Percentiles rank a stretch among this genome's conserved stretches.
phyloP scores from a whole-genome alignment of 2,329 filamentous ascomycete species.

The Claviceps africana region DNA sequence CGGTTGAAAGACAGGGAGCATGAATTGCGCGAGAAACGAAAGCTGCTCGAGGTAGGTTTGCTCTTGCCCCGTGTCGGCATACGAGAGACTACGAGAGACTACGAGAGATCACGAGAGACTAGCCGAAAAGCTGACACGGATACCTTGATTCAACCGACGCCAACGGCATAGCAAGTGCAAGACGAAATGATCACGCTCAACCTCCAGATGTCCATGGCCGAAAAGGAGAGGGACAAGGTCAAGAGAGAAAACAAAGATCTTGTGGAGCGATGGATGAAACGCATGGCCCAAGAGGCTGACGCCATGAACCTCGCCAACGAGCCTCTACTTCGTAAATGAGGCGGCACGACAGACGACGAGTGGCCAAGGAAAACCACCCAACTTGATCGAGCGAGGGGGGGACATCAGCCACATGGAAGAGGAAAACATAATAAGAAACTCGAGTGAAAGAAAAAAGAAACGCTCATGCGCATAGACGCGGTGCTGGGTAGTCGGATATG shows the following conservation, averaged over 20 bases:
- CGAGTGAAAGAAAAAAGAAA: too few species aligned
- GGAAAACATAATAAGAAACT: too few species aligned
- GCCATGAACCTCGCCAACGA: constrained; percentile 64
- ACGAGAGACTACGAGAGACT: too few species aligned
- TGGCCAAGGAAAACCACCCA: too few species aligned
- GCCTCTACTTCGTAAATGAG: constrained; percentile 17
- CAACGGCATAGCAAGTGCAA: constrained; percentile 54
- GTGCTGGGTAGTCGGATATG: too few species aligned
- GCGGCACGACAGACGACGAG: too few species aligned
- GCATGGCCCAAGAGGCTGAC: constrained; percentile 75
- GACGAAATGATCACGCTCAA: constrained; percentile 84
- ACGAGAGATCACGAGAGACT: background rate
- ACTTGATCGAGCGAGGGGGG: too few species aligned
- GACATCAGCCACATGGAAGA: too few species aligned
- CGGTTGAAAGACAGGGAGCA: constrained; percentile 70
- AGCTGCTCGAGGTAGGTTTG: constrained; percentile 57
- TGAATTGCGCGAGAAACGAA: constrained; percentile 71
- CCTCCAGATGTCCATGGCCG: constrained; percentile 74
- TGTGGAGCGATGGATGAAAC: constrained; percentile 80
- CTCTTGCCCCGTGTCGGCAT: background rate
- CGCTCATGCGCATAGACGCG: too few species aligned
- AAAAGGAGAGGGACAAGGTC: constrained; percentile 59
- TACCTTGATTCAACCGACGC: background rate
- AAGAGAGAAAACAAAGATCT: constrained; percentile 77
- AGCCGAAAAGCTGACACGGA: background rate